Evolutionary conservation across 1,139 yeast genomes (phyloP).

Genomic region (Saccharomycopsis hybrid): DNA sequence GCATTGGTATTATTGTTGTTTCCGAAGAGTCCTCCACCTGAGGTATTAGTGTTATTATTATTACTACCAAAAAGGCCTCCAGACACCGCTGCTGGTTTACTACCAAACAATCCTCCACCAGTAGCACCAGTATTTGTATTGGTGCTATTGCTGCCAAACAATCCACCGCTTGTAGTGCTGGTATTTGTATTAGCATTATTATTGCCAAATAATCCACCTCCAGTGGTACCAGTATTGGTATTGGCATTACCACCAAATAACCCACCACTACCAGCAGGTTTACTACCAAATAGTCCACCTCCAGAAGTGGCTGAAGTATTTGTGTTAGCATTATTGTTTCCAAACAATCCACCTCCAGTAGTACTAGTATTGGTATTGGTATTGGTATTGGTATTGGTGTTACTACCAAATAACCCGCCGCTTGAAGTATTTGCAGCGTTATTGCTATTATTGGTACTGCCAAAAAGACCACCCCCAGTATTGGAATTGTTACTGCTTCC

Average conservation of each 20-base stretch:
- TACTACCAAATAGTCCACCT: conserved; percentile 30
- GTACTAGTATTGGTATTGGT: conserved; percentile 24
- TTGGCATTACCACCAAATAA: conserved; percentile 27
- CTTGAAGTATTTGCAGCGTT: conserved; percentile 22
- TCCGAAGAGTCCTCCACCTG: conserved; percentile 27
- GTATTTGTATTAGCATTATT: conserved; percentile 16
- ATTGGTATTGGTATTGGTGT: conserved; percentile 19
- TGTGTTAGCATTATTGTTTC: conserved; percentile 23
- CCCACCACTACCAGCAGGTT: conserved; percentile 21
- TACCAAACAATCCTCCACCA: conserved; percentile 36
- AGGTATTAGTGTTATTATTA: conserved; percentile 23
- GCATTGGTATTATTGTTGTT: conserved; percentile 9
- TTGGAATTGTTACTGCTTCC: conserved; percentile 21
- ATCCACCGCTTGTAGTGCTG: conserved; percentile 24
- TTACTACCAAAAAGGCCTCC: conserved; percentile 31
- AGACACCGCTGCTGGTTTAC: conserved; percentile 22
- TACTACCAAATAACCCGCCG: conserved; percentile 39
- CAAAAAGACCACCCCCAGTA: conserved; percentile 26
- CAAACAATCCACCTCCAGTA: conserved; percentile 27
- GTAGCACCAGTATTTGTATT: conserved; percentile 20
- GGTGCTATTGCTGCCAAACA: conserved; percentile 27
- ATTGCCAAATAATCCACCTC: conserved; percentile 22
- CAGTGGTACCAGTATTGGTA: conserved; percentile 19
- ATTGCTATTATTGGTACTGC: conserved; percentile 16
- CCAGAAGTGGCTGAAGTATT: conserved; percentile 32